These are phyloP conservation scores for Pseudoneurospora amorphoporcata DNA, from an alignment of 495 filamentous ascomycete genomes.

Conservation along the genomic window DNA sequence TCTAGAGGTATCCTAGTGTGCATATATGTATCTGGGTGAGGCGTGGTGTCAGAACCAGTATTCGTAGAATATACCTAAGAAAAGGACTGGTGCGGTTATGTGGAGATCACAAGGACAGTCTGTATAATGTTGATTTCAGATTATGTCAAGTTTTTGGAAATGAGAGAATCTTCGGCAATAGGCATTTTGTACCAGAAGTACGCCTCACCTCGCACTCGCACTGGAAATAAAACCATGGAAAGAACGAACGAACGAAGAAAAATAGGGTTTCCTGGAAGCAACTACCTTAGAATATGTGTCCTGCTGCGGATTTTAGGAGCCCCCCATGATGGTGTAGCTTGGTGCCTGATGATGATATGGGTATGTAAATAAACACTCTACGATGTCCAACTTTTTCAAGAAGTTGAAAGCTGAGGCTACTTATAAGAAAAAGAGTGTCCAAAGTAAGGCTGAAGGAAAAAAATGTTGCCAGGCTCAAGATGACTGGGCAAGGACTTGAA, in stretches of 20 bases:
- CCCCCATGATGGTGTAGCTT: not conserved
- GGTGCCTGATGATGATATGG: not conserved
- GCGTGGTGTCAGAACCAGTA: not conserved
- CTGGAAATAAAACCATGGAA: not conserved
- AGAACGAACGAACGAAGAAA: not conserved
- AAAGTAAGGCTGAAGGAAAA: no score
- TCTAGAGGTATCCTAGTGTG: not conserved
- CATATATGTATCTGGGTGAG: not conserved
- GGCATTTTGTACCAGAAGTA: not conserved
- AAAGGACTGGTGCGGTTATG: not conserved
- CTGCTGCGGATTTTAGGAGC: not conserved
- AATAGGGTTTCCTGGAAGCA: not conserved
- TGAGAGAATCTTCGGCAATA: not conserved
- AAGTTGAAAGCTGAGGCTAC: not conserved
- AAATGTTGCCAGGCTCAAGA: no score
- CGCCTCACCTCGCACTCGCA: no score
- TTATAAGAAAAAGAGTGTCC: not conserved
- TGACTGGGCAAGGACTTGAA: no score
- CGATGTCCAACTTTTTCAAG: not conserved
- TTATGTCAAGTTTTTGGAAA: not conserved
- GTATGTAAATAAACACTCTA: not conserved
- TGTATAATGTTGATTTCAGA: not conserved
- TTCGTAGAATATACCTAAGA: not conserved
- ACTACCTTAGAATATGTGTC: not conserved
- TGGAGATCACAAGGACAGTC: not conserved